phyloP scores from a whole-genome alignment of 176 grass and related monocot genomes.

The Carex pumila region DNA sequence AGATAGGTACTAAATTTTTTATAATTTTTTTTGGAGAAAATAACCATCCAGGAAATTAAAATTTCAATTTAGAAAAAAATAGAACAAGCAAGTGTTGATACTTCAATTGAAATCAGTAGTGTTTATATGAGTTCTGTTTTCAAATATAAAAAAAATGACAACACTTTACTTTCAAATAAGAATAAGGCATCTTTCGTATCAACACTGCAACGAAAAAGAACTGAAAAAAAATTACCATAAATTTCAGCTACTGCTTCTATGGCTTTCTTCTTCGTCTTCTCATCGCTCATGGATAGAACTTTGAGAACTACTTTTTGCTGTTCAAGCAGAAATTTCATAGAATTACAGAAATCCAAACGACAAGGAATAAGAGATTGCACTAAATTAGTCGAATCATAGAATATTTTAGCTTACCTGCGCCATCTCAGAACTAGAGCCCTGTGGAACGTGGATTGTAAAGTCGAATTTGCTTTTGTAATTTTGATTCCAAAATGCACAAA shows the following conservation, averaged over 20 bases:
- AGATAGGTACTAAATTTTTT: neutral
- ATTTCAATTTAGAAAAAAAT: neutral
- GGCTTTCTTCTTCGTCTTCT: constrained; percentile 72
- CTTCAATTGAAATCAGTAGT: neutral
- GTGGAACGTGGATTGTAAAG: neutral
- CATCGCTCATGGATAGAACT: constrained; percentile 60
- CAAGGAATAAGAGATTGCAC: neutral
- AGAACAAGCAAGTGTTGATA: neutral
- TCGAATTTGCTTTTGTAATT: neutral
- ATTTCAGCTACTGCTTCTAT: constrained; percentile 82
- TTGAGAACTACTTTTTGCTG: constrained; percentile 78
- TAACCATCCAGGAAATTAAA: neutral
- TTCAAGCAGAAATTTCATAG: neutral
- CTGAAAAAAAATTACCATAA: constrained; percentile 36
- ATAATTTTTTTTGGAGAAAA: neutral
- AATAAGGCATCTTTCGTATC: neutral
- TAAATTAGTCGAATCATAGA: neutral
- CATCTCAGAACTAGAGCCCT: constrained; percentile 12
- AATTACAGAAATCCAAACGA: neutral
- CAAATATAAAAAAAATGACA: neutral
- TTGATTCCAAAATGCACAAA: neutral
- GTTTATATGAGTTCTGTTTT: neutral
- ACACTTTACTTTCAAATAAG: neutral
- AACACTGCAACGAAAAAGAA: neutral
- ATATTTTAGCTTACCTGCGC: constrained; percentile 24